Conservation (phyloP, 306 rosid genomes). For the Medicago lupulina region DNA sequence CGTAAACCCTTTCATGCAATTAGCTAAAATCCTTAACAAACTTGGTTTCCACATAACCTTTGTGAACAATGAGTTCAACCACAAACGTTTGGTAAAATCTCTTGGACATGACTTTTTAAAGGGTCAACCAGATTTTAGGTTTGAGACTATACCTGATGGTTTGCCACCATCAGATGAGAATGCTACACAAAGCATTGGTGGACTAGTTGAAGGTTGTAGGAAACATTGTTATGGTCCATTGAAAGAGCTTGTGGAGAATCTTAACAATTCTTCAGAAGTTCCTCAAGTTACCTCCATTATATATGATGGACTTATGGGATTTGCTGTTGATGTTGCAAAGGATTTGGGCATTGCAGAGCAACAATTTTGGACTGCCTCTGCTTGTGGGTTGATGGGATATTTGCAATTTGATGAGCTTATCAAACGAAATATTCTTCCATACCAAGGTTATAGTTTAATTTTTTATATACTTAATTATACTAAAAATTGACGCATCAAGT, state of each 20-base stretch:
- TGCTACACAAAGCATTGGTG: constrained; percentile 13
- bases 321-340: constrained; percentile 10
- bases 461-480: no score
- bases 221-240: constrained; percentile 25
- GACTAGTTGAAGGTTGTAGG: not conserved
- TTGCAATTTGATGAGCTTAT: constrained; percentile 35
- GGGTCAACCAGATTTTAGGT: not conserved
- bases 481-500: no score
- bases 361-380: constrained; percentile 40
- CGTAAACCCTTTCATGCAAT: constrained; percentile 32
- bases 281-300: constrained; percentile 21
- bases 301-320: constrained; percentile 33
- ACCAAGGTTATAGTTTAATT: constrained; percentile 14
- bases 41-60: constrained; percentile 32
- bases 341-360: constrained; percentile 10
- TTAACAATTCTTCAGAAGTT: not conserved
- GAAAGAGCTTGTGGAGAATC: constrained; percentile 27
- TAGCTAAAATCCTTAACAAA: constrained; percentile 27
- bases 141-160: constrained; percentile 30
- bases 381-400: constrained; percentile 35
- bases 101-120: constrained; percentile 2
- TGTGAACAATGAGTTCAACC: constrained; percentile 30
- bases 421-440: constrained; percentile 15
- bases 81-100: constrained; percentile 15
- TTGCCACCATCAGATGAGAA: not conserved